Percentiles rank a stretch among this genome's conserved stretches.
phyloP scores from a whole-genome alignment of 1,139 yeast genomes.

The Sugiyamaella pinicola region DNA sequence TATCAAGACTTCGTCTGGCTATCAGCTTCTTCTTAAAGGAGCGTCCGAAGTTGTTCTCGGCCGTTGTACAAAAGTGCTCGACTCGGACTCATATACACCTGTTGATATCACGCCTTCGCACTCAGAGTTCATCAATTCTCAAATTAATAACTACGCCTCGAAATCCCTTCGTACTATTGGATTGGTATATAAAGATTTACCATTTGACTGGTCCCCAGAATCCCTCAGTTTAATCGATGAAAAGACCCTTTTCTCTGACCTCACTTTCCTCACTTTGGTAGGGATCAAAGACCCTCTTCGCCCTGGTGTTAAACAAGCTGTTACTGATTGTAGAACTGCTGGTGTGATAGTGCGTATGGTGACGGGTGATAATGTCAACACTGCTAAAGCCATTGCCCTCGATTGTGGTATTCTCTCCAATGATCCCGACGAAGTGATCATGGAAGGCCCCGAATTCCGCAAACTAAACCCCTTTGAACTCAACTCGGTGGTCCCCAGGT shows the following conservation, averaged over 20 bases:
- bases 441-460: conserved; percentile 94
- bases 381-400: conserved; percentile 87
- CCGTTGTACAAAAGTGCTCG: conserved; percentile 48
- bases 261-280: conserved; percentile 59
- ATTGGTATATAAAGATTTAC: conserved; percentile 72
- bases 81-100: conserved; percentile 38
- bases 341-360: conserved; percentile 97
- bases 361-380: conserved; percentile 88
- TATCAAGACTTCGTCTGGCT: conserved; percentile 48
- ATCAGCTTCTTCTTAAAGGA: conserved; percentile 78
- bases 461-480: conserved; percentile 63
- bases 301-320: conserved; percentile 88
- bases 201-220: conserved; percentile 68
- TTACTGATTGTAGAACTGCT: conserved; percentile 78
- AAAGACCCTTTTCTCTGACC: conserved; percentile 31
- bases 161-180: conserved; percentile 85
- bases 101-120: conserved; percentile 42
- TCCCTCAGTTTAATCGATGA: conserved; percentile 35
- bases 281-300: conserved; percentile 96
- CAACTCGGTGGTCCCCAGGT: conserved; percentile 60
- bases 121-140: conserved; percentile 42
- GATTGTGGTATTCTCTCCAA: conserved; percentile 75
- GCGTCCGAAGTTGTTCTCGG: conserved; percentile 87
- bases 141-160: conserved; percentile 67
- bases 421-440: conserved; percentile 58